A percentile compares a stretch with the other conserved stretches of the same genome.
These are phyloP conservation scores for Phytopythium helicoides DNA, from an alignment of 352 stramenopile species.

Conservation along the genomic window DNA sequence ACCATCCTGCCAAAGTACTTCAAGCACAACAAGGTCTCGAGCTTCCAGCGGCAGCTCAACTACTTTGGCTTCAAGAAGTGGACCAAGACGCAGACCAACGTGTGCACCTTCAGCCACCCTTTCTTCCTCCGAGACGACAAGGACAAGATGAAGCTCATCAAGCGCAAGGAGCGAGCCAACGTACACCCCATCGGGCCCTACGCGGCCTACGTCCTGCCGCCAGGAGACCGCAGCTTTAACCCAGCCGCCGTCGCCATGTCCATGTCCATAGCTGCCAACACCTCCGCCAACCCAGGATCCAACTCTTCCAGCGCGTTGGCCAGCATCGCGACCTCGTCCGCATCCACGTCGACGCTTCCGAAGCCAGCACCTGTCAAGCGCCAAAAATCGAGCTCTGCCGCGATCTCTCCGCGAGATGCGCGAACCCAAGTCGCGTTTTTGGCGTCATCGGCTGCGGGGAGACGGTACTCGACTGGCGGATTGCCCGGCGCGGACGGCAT, in stretches of 20 bases:
- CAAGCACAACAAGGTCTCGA: constrained; percentile 81
- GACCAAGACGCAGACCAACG: constrained; percentile 77
- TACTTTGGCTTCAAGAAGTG: constrained; percentile 86
- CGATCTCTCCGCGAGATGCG: constrained; percentile 6
- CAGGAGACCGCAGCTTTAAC: background rate
- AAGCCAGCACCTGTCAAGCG: constrained; percentile 17
- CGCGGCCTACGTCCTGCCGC: constrained; percentile 1
- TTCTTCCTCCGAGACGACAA: constrained; percentile 60
- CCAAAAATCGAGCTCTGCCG: constrained; percentile 32
- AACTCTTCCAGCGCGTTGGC: background rate
- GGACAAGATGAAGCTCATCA: constrained; percentile 73
- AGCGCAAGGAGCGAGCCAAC: constrained; percentile 54
- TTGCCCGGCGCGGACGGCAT: constrained; percentile 21
- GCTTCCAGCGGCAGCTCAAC: constrained; percentile 75
- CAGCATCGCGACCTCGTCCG: background rate
- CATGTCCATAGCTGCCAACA: background rate
- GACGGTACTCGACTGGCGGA: constrained; percentile 48
- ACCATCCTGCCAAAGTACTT: constrained; percentile 71
- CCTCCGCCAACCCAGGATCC: background rate
- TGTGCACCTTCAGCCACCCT: constrained; percentile 73
- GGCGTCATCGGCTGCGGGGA: constrained; percentile 25
- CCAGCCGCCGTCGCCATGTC: background rate
- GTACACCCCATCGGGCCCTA: constrained; percentile 8
- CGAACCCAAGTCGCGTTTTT: constrained; percentile 24
- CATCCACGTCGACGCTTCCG: background rate